phyloP scores from a whole-genome alignment of 23 red algal genomes.

The Cyanidium caldarium region DNA sequence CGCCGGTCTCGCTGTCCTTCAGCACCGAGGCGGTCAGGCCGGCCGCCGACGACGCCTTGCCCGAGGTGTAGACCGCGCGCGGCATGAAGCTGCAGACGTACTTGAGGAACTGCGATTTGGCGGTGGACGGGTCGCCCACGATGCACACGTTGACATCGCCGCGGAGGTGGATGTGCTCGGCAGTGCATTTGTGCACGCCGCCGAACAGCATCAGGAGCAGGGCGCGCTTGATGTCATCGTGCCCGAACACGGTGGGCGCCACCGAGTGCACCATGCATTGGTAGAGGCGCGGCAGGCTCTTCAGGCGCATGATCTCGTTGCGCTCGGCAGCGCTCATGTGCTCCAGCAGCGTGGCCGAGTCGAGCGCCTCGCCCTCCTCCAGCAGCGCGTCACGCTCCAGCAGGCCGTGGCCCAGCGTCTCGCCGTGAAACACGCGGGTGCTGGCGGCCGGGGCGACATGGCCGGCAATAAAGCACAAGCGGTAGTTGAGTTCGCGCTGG shows the following conservation, averaged over 20 bases:
- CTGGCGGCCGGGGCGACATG: slow-evolving; percentile 38
- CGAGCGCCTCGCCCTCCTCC: slow-evolving; percentile 38
- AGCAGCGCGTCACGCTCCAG: not conserved
- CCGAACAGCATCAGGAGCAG: slow-evolving; percentile 97
- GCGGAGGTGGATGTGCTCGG: slow-evolving; percentile 73
- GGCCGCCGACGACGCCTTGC: slow-evolving; percentile 95
- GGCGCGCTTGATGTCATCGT: slow-evolving; percentile 89
- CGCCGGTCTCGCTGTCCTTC: slow-evolving; percentile 88
- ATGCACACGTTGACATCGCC: slow-evolving; percentile 97
- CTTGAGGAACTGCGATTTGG: slow-evolving; percentile 98
- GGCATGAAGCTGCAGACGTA: slow-evolving; percentile 80
- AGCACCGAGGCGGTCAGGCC: slow-evolving; percentile 87
- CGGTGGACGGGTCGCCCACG: slow-evolving; percentile 83
- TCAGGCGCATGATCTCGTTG: slow-evolving; percentile 72
- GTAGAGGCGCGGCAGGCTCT: slow-evolving; percentile 54
- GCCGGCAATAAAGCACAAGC: slow-evolving; percentile 68
- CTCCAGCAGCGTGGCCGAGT: slow-evolving; percentile 46
- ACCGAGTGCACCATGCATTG: slow-evolving; percentile 46
- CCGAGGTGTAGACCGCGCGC: slow-evolving; percentile 77
- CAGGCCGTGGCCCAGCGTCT: slow-evolving; percentile 19
- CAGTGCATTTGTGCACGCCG: slow-evolving; percentile 86
- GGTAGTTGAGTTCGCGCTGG: slow-evolving; percentile 82
- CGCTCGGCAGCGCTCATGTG: slow-evolving; percentile 58
- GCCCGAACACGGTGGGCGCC: slow-evolving; percentile 85
- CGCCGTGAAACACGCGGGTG: slow-evolving; percentile 13